phyloP scores from a whole-genome alignment of 2,329 filamentous ascomycete genomes.

The Rhynchosporium agropyri region DNA sequence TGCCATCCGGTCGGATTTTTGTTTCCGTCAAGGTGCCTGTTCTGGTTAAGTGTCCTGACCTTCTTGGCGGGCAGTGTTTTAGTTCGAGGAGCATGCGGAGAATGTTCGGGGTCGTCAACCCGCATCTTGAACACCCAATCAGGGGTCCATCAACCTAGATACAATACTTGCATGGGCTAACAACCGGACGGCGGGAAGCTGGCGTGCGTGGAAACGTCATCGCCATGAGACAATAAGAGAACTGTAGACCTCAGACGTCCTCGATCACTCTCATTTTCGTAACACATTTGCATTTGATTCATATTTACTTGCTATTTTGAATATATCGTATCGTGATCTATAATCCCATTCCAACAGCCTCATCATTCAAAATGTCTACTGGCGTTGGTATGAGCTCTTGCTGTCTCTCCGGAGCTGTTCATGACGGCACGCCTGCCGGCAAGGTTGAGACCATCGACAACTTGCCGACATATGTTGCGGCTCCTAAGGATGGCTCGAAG shows the following conservation, averaged over 20 bases:
- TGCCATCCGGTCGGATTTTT: neutral
- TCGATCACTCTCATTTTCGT: neutral
- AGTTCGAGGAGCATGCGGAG: neutral
- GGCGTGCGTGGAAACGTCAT: slow-evolving; percentile 15
- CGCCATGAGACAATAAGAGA: neutral
- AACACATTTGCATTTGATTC: neutral
- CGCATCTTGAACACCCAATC: slow-evolving; percentile 2
- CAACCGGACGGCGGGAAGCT: neutral
- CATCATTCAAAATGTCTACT: slow-evolving; percentile 42
- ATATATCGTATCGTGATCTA: neutral
- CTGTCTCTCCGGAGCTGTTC: slow-evolving; percentile 47
- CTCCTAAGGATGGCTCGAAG: slow-evolving; percentile 46
- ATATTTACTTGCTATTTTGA: neutral
- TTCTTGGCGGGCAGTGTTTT: neutral
- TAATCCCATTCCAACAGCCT: neutral
- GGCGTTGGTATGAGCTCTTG: slow-evolving; percentile 46
- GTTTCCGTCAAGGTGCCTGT: slow-evolving; percentile 1
- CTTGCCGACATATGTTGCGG: slow-evolving; percentile 48
- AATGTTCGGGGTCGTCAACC: neutral
- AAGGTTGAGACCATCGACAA: slow-evolving; percentile 44
- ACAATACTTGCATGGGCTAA: neutral
- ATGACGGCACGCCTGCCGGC: slow-evolving; percentile 44
- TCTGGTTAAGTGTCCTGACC: no score
- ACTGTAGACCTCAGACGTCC: neutral
- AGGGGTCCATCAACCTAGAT: neutral